Evolutionary conservation across 2,329 filamentous ascomycete species (phyloP).

Genomic region (Pseudogymnoascus sp.): DNA sequence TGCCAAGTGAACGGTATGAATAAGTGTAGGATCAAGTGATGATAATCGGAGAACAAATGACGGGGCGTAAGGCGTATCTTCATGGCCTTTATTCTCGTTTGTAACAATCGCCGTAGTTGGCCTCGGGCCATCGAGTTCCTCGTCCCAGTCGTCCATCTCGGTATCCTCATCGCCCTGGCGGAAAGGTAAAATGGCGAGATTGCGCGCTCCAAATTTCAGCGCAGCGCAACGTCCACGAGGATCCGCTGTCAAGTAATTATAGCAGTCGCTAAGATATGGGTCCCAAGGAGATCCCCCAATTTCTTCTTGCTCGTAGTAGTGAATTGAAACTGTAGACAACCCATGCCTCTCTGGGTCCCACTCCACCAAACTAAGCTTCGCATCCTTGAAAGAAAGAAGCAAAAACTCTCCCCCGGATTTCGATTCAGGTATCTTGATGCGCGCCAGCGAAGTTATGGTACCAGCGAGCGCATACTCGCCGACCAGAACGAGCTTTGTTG

Average conservation of each 20-base stretch:
- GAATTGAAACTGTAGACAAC: conserved; percentile 85
- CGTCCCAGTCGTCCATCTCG: conserved; percentile 85
- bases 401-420: conserved; percentile 78
- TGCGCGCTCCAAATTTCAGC: conserved; percentile 82
- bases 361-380: conserved; percentile 85
- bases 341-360: conserved; percentile 79
- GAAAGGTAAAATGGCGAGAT: conserved; percentile 90
- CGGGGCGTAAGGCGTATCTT: conserved; percentile 68
- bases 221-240: conserved; percentile 89
- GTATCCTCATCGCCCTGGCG: conserved; percentile 78
- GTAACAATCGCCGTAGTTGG: conserved; percentile 36
- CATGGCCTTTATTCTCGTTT: conserved; percentile 22
- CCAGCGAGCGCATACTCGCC: conserved; percentile 79
- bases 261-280: conserved; percentile 63
- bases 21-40: conserved; percentile 75
- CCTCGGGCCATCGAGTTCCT: conserved; percentile 65
- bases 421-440: conserved; percentile 64
- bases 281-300: conserved; percentile 76
- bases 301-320: conserved; percentile 96
- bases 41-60: conserved; percentile 92
- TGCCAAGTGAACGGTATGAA: conserved; percentile 82
- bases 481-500: conserved; percentile 74
- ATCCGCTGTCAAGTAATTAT: conserved; percentile 79
- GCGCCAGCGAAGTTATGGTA: conserved; percentile 73
- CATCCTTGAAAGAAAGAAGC: conserved; percentile 77